These are phyloP conservation scores for Fusarium decemcellulare DNA, from an alignment of 2,329 filamentous ascomycete species.

Conservation along the genomic window DNA sequence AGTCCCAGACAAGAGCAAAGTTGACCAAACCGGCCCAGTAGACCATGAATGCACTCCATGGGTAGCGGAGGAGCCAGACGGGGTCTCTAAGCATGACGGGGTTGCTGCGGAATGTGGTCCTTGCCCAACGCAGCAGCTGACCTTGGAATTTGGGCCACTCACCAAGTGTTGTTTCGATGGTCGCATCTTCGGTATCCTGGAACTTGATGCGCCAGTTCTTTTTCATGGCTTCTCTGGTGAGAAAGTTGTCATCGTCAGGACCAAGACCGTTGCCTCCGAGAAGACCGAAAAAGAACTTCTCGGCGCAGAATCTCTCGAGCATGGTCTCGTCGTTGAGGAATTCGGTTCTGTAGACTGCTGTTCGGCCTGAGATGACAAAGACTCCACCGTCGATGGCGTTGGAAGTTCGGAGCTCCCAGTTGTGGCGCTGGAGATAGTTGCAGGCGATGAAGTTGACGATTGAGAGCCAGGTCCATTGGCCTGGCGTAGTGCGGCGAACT, in stretches of 20 bases:
- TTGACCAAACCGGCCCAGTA: constrained; percentile 68
- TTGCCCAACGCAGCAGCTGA: constrained; percentile 70
- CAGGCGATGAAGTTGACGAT: constrained; percentile 70
- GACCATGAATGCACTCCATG: constrained; percentile 69
- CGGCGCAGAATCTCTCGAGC: constrained; percentile 60
- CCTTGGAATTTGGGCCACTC: constrained; percentile 62
- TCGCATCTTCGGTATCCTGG: constrained; percentile 63
- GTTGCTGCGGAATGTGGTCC: constrained; percentile 72
- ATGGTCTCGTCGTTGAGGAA: constrained; percentile 64
- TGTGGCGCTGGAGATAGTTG: constrained; percentile 73
- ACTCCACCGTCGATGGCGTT: constrained; percentile 71
- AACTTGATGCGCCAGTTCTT: constrained; percentile 68
- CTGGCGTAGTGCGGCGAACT: constrained; percentile 56
- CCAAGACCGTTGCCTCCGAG: constrained; percentile 57
- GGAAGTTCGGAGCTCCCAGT: constrained; percentile 71
- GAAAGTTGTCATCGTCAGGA: constrained; percentile 73
- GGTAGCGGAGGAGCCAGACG: constrained; percentile 23
- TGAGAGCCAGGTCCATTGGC: constrained; percentile 46
- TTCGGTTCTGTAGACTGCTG: constrained; percentile 63
- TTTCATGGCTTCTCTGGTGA: constrained; percentile 67
- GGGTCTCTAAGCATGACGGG: constrained; percentile 63
- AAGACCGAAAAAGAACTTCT: constrained; percentile 62
- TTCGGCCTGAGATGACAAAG: constrained; percentile 71
- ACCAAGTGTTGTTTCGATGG: constrained; percentile 68
- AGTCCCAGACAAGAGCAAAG: constrained; percentile 69